These are phyloP conservation scores for Myxozyma nipponensis DNA, from an alignment of 805 yeast genomes.

Conservation along the genomic window DNA sequence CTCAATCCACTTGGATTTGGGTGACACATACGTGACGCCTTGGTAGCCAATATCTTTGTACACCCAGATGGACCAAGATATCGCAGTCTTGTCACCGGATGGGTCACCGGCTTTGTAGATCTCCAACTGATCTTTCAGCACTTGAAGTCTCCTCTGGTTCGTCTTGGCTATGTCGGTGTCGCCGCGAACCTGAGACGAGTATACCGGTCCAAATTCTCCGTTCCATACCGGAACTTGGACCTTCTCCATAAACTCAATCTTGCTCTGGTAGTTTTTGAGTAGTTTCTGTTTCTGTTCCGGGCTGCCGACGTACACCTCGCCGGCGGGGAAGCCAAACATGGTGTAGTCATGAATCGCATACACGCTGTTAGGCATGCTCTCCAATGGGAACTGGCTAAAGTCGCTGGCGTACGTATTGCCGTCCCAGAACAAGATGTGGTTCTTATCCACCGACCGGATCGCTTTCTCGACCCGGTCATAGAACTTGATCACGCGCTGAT, in stretches of 20 bases:
- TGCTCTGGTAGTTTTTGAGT: constrained; percentile 41
- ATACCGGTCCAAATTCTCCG: constrained; percentile 52
- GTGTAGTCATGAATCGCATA: constrained; percentile 51
- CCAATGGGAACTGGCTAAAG: constrained; percentile 48
- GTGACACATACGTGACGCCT: constrained; percentile 47
- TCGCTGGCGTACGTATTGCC: constrained; percentile 53
- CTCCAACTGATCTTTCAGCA: constrained; percentile 46
- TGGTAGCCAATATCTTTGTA: constrained; percentile 54
- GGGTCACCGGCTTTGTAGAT: too few species aligned
- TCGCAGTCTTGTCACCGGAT: constrained; percentile 35
- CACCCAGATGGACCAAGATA: constrained; percentile 49
- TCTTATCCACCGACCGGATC: constrained; percentile 45
- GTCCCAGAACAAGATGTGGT: constrained; percentile 49
- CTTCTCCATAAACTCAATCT: constrained; percentile 43
- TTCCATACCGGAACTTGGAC: constrained; percentile 50
- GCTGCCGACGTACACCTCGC: constrained; percentile 37
- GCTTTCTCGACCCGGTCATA: constrained; percentile 42
- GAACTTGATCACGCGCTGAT: constrained; percentile 41
- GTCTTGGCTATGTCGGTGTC: constrained; percentile 35
- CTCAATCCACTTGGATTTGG: constrained; percentile 44
- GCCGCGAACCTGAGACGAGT: constrained; percentile 46
- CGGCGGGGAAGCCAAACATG: constrained; percentile 45
- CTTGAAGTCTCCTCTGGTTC: constrained; percentile 42
- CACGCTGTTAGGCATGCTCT: constrained; percentile 43
- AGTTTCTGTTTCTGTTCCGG: constrained; percentile 40